These are phyloP conservation scores for Halophytophthora batemanensis DNA, from an alignment of 352 stramenopile genomes.

Conservation along the genomic window DNA sequence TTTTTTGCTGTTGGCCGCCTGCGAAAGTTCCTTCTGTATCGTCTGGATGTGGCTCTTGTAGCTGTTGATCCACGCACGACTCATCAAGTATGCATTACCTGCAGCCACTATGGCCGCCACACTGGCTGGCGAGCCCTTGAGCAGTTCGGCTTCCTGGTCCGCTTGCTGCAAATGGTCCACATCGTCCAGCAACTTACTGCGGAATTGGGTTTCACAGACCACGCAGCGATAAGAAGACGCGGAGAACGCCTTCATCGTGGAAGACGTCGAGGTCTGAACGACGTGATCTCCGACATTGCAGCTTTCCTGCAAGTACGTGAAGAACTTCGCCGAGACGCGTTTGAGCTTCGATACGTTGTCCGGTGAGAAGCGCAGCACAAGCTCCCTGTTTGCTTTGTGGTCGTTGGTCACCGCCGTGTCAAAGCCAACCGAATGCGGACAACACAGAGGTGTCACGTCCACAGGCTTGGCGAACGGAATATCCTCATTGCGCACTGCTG, in stretches of 20 bases:
- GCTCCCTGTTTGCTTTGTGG: neutral
- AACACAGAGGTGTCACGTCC: constrained; percentile 48
- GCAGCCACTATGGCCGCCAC: constrained; percentile 20
- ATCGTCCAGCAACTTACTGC: constrained; percentile 50
- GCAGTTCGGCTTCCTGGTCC: constrained; percentile 38
- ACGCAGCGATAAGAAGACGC: constrained; percentile 42
- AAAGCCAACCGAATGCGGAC: constrained; percentile 32
- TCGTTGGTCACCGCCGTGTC: neutral
- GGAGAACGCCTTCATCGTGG: constrained; percentile 35
- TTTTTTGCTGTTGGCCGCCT: constrained; percentile 27
- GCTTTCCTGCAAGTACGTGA: constrained; percentile 37
- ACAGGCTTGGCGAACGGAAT: constrained; percentile 60
- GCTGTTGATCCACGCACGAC: constrained; percentile 62
- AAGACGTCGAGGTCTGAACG: neutral
- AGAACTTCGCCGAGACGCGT: constrained; percentile 51
- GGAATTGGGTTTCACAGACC: constrained; percentile 44
- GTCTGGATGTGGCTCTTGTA: constrained; percentile 62
- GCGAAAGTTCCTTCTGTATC: constrained; percentile 44
- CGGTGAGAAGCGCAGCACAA: constrained; percentile 40
- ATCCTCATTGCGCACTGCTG: constrained; percentile 20
- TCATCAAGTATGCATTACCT: constrained; percentile 53
- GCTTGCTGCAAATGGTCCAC: constrained; percentile 50
- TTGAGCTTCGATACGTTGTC: constrained; percentile 55
- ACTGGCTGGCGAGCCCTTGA: constrained; percentile 34
- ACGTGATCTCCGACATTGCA: constrained; percentile 16